phyloP scores from a whole-genome alignment of 2,329 filamentous ascomycete genomes.

The Akanthomyces muscarius region DNA sequence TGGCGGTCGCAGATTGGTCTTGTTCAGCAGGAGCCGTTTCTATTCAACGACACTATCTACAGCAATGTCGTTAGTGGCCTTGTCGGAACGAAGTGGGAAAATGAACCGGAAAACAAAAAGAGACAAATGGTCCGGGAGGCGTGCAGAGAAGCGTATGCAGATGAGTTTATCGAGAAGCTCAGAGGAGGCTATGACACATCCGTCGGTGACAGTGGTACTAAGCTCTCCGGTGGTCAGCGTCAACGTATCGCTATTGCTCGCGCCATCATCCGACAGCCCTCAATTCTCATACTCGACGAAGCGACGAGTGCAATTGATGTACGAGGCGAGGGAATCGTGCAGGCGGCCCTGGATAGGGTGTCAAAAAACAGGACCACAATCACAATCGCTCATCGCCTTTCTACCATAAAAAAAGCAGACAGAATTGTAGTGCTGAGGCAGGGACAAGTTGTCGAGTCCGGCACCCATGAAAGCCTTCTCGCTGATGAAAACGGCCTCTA shows the following conservation, averaged over 20 bases:
- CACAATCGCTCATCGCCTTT: constrained; percentile 69
- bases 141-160: constrained; percentile 63
- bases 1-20: constrained; percentile 60
- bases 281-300: constrained; percentile 71
- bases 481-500: constrained; percentile 60
- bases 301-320: constrained; percentile 66
- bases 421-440: constrained; percentile 72
- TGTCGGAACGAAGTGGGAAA: constrained; percentile 48
- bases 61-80: constrained; percentile 60
- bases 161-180: constrained; percentile 64
- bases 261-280: constrained; percentile 62
- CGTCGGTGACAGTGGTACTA: constrained; percentile 74
- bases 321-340: constrained; percentile 57
- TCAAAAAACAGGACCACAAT: constrained; percentile 64
- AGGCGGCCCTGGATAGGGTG: constrained; percentile 55
- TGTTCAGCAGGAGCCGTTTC: constrained; percentile 64
- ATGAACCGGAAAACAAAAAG: constrained; percentile 51
- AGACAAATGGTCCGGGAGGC: constrained; percentile 58
- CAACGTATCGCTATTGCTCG: constrained; percentile 69
- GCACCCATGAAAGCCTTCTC: constrained; percentile 70
- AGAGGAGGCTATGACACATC: constrained; percentile 65
- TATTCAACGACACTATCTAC: constrained; percentile 63
- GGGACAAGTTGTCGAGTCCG: constrained; percentile 67
- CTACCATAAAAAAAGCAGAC: constrained; percentile 73
- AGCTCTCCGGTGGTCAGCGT: constrained; percentile 73